A percentile compares a stretch with the other conserved stretches of the same genome.
phyloP scores from a whole-genome alignment of 1,284 basidiomycete genomes.

The Marasmius oreades region DNA sequence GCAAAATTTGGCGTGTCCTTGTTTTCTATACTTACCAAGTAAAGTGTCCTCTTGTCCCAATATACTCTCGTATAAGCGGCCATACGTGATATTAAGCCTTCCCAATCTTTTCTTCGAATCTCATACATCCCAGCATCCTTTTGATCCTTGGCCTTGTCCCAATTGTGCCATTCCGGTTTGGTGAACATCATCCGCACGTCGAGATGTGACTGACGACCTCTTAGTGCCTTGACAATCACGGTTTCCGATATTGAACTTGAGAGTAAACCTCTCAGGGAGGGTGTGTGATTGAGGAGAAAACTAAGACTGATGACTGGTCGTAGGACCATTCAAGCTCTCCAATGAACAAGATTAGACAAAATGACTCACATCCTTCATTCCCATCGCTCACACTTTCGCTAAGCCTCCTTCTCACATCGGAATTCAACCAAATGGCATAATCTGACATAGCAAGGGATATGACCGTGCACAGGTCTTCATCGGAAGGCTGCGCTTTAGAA shows the following conservation, averaged over 20 bases:
- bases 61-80: conserved; percentile 34
- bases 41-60: conserved; percentile 63
- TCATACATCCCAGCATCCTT: conserved; percentile 49
- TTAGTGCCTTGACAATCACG: conserved; percentile 51
- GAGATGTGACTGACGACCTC: conserved; percentile 34
- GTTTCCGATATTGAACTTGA: conserved; percentile 36
- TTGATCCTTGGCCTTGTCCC: conserved; percentile 27
- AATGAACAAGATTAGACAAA: not conserved
- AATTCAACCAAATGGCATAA: conserved; percentile 56
- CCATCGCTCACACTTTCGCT: conserved; percentile 26
- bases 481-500: conserved; percentile 12
- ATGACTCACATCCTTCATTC: conserved; percentile 48
- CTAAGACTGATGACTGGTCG: conserved; percentile 55
- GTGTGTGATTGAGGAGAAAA: conserved; percentile 41
- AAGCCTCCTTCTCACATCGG: conserved; percentile 47
- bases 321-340: conserved; percentile 18
- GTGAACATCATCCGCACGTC: conserved; percentile 60
- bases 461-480: conserved; percentile 46
- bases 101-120: conserved; percentile 50
- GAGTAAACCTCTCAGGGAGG: conserved; percentile 21
- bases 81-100: conserved; percentile 24
- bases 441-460: conserved; percentile 62
- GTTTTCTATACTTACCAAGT: conserved; percentile 47
- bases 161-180: conserved; percentile 34
- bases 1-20: not conserved